Percentiles rank a stretch among this genome's conserved stretches.
Conservation (phyloP, 2,329 filamentous ascomycete species). For the Aspergillus oerlinghausenensis region DNA sequence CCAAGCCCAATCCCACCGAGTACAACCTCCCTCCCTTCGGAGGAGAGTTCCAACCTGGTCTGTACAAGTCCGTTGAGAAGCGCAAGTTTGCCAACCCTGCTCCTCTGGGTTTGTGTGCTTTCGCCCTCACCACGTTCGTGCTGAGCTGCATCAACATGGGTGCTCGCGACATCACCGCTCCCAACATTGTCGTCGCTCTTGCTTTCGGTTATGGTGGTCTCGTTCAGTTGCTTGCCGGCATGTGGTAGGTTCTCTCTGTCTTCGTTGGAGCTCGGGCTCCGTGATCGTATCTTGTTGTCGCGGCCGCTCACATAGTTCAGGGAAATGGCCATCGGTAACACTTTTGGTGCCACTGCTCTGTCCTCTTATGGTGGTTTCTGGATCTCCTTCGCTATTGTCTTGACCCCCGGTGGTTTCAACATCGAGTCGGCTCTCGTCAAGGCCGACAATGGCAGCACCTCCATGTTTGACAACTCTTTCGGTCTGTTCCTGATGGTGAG, state of each 20-base stretch:
- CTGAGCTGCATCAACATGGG: constrained; percentile 70
- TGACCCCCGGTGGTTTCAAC: constrained; percentile 63
- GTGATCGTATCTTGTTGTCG: background rate
- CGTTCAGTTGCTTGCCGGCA: constrained; percentile 74
- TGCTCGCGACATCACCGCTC: constrained; percentile 53
- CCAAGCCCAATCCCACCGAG: constrained; percentile 44
- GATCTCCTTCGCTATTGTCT: constrained; percentile 68
- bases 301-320: constrained; percentile 37
- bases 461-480: constrained; percentile 56
- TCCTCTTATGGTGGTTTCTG: constrained; percentile 83
- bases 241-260: constrained; percentile 60
- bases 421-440: constrained; percentile 45
- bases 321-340: constrained; percentile 86
- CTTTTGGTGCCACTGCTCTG: constrained; percentile 75
- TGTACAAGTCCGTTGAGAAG: constrained; percentile 58
- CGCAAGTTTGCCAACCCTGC: constrained; percentile 77
- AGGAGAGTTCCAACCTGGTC: constrained; percentile 68
- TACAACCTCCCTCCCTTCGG: constrained; percentile 59
- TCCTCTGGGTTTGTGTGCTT: constrained; percentile 70
- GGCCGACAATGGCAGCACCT: constrained; percentile 21
- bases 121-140: constrained; percentile 79
- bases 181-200: constrained; percentile 64
- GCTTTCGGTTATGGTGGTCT: constrained; percentile 74
- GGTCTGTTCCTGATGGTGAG: constrained; percentile 67
- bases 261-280: background rate